These are phyloP conservation scores for Microascus cirrosus DNA, from an alignment of 2,329 filamentous ascomycete genomes.

Conservation along the genomic window DNA sequence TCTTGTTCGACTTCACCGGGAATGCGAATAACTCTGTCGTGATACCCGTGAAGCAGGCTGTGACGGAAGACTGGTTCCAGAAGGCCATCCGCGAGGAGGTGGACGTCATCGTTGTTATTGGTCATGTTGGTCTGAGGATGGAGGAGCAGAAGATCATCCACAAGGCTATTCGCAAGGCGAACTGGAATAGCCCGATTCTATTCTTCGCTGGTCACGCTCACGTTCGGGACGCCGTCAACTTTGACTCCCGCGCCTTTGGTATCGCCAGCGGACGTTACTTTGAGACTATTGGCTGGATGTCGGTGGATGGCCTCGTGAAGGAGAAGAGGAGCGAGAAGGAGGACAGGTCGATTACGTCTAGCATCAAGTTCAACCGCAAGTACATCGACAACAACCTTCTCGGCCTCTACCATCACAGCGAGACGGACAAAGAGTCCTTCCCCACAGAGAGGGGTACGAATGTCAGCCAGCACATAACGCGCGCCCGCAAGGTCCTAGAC, in stretches of 20 bases:
- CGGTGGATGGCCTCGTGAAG: conserved; percentile 54
- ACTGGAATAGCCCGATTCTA: conserved; percentile 75
- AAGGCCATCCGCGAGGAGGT: conserved; percentile 73
- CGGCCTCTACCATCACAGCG: conserved; percentile 72
- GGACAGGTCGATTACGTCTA: conserved; percentile 17
- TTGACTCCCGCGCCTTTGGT: conserved; percentile 67
- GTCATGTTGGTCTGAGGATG: conserved; percentile 76
- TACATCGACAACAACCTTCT: conserved; percentile 94
- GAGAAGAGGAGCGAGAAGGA: conserved; percentile 14
- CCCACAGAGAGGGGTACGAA: conserved; percentile 63
- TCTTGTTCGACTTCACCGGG: conserved; percentile 84
- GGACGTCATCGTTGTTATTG: conserved; percentile 77
- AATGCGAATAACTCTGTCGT: conserved; percentile 89
- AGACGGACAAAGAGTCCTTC: conserved; percentile 61
- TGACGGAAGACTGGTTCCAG: conserved; percentile 83
- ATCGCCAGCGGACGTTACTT: conserved; percentile 86
- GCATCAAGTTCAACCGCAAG: conserved; percentile 56
- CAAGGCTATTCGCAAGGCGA: conserved; percentile 62
- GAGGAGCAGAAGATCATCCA: conserved; percentile 69
- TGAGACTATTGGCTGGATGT: conserved; percentile 92
- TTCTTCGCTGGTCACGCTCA: conserved; percentile 90
- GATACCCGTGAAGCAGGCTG: conserved; percentile 64
- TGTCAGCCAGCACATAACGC: conserved; percentile 57
- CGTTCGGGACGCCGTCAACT: conserved; percentile 72
- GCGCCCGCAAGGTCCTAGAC: conserved; percentile 57